These are phyloP conservation scores for Astrocystis sublimbata DNA, from an alignment of 495 filamentous ascomycete genomes.

Conservation along the genomic window DNA sequence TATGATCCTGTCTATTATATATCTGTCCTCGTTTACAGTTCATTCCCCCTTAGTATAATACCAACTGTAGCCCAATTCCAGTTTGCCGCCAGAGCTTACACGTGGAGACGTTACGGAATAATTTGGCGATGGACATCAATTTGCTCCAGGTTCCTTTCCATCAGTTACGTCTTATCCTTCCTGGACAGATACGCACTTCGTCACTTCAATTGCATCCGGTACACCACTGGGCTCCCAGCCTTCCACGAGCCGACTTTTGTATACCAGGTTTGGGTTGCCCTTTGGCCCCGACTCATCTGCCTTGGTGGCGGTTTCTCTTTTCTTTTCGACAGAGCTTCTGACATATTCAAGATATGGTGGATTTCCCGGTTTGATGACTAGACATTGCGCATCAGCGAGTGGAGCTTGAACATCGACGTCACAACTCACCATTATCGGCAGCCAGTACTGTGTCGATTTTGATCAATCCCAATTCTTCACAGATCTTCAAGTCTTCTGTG, in stretches of 20 bases:
- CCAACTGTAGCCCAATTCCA: no score
- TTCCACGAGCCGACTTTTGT: constrained; percentile 63
- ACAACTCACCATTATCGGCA: constrained; percentile 62
- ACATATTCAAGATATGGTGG: constrained; percentile 73
- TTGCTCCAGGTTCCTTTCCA: background rate
- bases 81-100: no score
- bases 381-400: background rate
- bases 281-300: constrained; percentile 39
- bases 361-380: constrained; percentile 67
- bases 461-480: constrained; percentile 66
- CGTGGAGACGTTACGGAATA: background rate
- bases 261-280: constrained; percentile 71
- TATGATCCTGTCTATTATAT: no score
- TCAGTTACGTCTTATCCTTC: background rate
- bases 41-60: no score
- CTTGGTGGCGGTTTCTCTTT: constrained; percentile 41
- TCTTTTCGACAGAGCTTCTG: constrained; percentile 53
- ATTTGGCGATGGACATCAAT: background rate
- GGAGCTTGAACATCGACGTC: background rate
- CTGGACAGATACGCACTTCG: constrained; percentile 55
- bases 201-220: constrained; percentile 72
- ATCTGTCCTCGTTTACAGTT: no score
- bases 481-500: constrained; percentile 68
- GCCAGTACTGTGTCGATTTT: constrained; percentile 60
- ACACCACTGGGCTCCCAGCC: constrained; percentile 69